These are phyloP conservation scores for Sutorius australiensis DNA, from an alignment of 768 basidiomycete species.

Conservation along the genomic window DNA sequence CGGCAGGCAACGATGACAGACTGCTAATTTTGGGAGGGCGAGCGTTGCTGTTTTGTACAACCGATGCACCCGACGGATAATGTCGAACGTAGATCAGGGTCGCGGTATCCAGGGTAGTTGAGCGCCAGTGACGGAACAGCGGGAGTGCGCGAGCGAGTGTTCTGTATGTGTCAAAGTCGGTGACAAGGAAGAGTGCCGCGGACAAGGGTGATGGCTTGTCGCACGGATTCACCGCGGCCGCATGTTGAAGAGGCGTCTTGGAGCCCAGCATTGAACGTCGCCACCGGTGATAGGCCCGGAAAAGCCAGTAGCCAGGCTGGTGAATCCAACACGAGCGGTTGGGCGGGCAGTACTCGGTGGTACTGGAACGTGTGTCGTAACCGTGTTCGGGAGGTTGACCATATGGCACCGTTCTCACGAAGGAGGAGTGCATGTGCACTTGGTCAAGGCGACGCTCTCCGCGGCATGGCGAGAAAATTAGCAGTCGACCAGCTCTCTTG, in stretches of 20 bases:
- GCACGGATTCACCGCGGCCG: conserved; percentile 14
- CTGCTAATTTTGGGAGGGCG: neutral
- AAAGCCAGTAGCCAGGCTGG: neutral
- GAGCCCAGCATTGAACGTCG: neutral
- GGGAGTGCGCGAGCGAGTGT: neutral
- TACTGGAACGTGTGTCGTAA: conserved; percentile 6
- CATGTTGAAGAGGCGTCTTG: conserved; percentile 11
- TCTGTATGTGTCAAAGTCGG: neutral
- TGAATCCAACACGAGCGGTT: conserved; percentile 8
- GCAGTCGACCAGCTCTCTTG: conserved; percentile 4
- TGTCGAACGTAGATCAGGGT: conserved; percentile 16
- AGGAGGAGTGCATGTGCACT: neutral
- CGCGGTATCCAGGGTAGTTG: conserved; percentile 5
- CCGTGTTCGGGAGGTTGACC: neutral
- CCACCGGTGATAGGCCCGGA: neutral
- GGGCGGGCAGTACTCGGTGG: neutral
- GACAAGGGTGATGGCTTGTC: conserved; percentile 7
- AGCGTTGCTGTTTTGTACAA: neutral
- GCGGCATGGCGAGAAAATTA: conserved; percentile 6
- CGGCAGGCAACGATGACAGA: neutral
- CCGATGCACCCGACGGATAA: conserved; percentile 1
- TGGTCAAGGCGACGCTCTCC: neutral
- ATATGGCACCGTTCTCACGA: conserved; percentile 13
- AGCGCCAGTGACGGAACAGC: neutral
- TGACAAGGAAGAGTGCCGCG: conserved; percentile 17